A percentile compares a stretch with the other conserved stretches of the same genome.
phyloP scores from a whole-genome alignment of 192 early-diverging fungal genomes.

The Chytriomyces sp. region DNA sequence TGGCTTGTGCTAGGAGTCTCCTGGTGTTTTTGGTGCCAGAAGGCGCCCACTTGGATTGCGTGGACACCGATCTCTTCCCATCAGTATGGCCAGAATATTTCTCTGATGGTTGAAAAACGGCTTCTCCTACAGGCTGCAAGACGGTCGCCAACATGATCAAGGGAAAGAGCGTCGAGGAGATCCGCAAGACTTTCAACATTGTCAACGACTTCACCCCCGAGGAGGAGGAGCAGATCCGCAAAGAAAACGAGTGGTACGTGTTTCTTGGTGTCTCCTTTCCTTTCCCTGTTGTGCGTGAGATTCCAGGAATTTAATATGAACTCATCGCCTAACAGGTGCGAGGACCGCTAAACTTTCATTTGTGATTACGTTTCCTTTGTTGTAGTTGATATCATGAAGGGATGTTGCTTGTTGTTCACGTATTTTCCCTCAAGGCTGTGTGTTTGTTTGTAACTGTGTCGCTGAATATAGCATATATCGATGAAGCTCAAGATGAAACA shows the following conservation, averaged over 20 bases:
- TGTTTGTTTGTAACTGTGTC: too few species aligned
- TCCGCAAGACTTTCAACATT: conserved; percentile 92
- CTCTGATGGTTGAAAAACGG: not conserved
- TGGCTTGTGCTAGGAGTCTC: too few species aligned
- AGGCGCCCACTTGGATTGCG: not conserved
- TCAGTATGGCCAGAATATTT: not conserved
- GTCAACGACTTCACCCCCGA: conserved; percentile 93
- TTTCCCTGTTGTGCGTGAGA: too few species aligned
- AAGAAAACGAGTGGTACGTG: conserved; percentile 47
- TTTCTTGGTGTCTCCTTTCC: not conserved
- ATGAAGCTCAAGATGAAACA: too few species aligned
- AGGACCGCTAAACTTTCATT: conserved; percentile 48
- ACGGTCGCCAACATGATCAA: conserved; percentile 93
- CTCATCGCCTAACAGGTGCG: conserved; percentile 13
- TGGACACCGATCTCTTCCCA: not conserved
- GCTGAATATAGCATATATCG: too few species aligned
- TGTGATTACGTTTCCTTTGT: too few species aligned
- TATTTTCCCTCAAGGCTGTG: too few species aligned
- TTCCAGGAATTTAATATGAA: too few species aligned
- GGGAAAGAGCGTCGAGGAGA: conserved; percentile 85
- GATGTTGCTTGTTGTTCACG: too few species aligned
- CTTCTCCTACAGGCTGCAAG: conserved; percentile 67
- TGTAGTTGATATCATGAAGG: too few species aligned
- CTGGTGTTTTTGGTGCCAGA: not conserved
- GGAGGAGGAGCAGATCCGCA: conserved; percentile 82